phyloP scores from a whole-genome alignment of 352 stramenopile species.

The Globisporangium canariense region DNA sequence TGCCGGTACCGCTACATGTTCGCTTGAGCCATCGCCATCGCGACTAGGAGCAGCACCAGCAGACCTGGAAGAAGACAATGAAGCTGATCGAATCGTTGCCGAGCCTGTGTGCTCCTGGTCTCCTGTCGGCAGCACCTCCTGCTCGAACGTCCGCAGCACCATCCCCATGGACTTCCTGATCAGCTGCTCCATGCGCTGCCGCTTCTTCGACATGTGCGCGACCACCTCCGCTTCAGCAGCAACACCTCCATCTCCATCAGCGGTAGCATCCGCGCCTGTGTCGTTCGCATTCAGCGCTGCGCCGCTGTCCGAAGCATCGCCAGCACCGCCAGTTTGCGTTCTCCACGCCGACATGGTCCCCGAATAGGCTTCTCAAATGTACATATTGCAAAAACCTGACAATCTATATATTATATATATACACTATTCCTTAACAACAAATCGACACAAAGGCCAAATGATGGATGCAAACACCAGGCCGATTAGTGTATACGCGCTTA shows the following conservation, averaged over 20 bases:
- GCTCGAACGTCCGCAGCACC: slow-evolving; percentile 13
- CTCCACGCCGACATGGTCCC: neutral
- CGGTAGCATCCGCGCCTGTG: neutral
- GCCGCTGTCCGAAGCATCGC: neutral
- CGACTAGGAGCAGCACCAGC: too few species aligned
- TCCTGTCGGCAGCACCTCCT: neutral
- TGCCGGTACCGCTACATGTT: neutral
- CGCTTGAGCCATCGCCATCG: neutral
- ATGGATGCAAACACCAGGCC: too few species aligned
- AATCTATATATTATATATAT: too few species aligned
- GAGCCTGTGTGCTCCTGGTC: neutral
- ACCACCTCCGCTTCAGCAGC: slow-evolving; percentile 1
- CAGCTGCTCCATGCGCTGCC: slow-evolving; percentile 50
- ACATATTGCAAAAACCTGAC: too few species aligned
- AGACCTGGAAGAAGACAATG: neutral
- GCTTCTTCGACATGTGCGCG: slow-evolving; percentile 29
- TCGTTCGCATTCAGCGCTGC: neutral
- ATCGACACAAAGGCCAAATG: too few species aligned
- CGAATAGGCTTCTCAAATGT: too few species aligned
- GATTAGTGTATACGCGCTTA: too few species aligned
- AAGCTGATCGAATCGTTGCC: too few species aligned
- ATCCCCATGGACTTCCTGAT: slow-evolving; percentile 48
- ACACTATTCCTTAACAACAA: too few species aligned
- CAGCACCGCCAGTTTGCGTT: neutral
- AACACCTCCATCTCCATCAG: neutral